Percentiles rank a stretch among this genome's conserved stretches.
Conservation (phyloP, 2,329 filamentous ascomycete genomes). For the Penicillium rolfsii region DNA sequence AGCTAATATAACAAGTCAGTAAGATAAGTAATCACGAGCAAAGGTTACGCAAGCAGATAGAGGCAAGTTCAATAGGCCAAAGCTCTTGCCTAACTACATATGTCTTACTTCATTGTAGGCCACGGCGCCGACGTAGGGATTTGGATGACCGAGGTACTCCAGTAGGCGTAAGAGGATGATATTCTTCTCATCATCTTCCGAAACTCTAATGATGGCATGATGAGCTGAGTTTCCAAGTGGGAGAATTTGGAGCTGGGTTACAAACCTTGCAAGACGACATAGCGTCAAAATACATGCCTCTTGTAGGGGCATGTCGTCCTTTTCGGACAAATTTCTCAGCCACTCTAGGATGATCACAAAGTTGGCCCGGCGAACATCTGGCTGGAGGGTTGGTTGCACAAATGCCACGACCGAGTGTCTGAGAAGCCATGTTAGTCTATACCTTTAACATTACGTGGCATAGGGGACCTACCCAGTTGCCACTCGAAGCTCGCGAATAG, state of each 20-base stretch:
- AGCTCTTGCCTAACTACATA: not conserved
- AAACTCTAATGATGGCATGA: conserved; percentile 55
- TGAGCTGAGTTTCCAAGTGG: not conserved
- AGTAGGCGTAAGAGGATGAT: conserved; percentile 81
- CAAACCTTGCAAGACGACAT: conserved; percentile 76
- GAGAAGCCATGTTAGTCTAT: conserved; percentile 13
- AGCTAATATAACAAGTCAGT: conserved; percentile 52
- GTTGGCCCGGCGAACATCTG: conserved; percentile 62
- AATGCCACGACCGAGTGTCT: conserved; percentile 70
- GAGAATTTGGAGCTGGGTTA: conserved; percentile 4
- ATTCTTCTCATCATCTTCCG: conserved; percentile 81
- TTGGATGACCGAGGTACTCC: conserved; percentile 83
- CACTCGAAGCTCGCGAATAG: conserved; percentile 80
- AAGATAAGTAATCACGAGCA: not conserved
- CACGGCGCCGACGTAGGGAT: conserved; percentile 75
- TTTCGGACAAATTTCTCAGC: conserved; percentile 72
- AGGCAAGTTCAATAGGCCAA: not conserved
- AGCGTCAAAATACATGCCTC: conserved; percentile 86
- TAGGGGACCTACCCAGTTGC: conserved; percentile 64
- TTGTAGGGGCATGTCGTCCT: conserved; percentile 67
- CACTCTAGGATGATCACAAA: conserved; percentile 70
- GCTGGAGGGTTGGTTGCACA: conserved; percentile 55
- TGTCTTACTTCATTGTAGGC: conserved; percentile 75
- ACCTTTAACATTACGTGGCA: not conserved
- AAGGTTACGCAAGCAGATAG: not conserved